Conservation (phyloP, 1,284 basidiomycete genomes). For the Apiotrichum domesticum region DNA sequence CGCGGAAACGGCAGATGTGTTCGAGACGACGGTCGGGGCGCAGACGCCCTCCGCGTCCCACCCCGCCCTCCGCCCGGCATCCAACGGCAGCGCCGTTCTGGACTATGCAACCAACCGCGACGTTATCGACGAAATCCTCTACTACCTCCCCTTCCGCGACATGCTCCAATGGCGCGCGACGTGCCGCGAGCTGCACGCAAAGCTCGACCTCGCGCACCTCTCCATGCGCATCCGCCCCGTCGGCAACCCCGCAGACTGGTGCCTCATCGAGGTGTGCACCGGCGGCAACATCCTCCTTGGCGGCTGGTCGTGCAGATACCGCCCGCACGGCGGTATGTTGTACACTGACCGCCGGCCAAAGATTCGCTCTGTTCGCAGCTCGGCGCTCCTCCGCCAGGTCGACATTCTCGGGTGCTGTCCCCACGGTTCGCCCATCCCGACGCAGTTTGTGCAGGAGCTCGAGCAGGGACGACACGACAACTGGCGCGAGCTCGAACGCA, state of each 20-base stretch:
- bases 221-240: not conserved
- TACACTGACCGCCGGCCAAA: not conserved
- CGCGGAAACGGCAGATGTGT: not conserved
- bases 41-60: not conserved
- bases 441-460: not conserved
- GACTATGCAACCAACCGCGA: not conserved
- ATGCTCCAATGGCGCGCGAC: not conserved
- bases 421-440: not conserved
- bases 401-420: not conserved
- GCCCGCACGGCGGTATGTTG: not conserved
- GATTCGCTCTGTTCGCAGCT: not conserved
- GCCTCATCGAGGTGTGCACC: not conserved
- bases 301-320: not conserved
- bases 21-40: not conserved
- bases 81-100: not conserved
- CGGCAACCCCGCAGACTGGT: not conserved
- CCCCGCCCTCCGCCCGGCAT: not conserved
- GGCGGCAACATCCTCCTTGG: not conserved
- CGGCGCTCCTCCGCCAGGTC: not conserved
- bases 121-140: constrained; percentile 1
- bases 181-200: not conserved
- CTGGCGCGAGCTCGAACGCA: not conserved
- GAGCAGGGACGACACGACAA: not conserved
- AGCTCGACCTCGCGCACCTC: not conserved
- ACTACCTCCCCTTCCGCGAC: not conserved